Percentiles rank a stretch among this genome's conserved stretches.
phyloP scores from a whole-genome alignment of 1,284 basidiomycete genomes.

The Anthracocystis panici-leucophaei region DNA sequence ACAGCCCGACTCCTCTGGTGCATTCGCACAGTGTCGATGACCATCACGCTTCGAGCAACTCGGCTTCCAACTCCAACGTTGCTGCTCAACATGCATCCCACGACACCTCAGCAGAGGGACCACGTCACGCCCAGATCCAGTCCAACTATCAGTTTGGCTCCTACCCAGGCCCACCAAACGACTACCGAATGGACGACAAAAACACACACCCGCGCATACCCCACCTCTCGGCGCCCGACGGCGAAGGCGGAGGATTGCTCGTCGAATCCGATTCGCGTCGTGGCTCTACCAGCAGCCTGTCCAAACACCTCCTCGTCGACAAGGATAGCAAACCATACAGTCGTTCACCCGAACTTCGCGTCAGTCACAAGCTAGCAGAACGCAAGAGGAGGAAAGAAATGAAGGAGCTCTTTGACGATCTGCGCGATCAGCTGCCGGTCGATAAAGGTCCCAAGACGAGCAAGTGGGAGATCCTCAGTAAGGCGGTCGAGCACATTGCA shows the following conservation, averaged over 20 bases:
- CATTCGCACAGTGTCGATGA: constrained; percentile 37
- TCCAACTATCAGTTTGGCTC: constrained; percentile 54
- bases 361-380: constrained; percentile 68
- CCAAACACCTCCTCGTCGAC: constrained; percentile 40
- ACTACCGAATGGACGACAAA: constrained; percentile 43
- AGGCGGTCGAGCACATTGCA: constrained; percentile 53
- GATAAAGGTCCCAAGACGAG: constrained; percentile 66
- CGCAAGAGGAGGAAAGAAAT: constrained; percentile 68
- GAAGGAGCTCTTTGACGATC: constrained; percentile 69
- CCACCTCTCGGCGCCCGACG: constrained; percentile 48
- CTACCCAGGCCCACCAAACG: constrained; percentile 40
- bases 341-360: constrained; percentile 64
- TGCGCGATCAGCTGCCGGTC: constrained; percentile 64
- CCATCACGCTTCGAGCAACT: constrained; percentile 22
- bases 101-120: constrained; percentile 15
- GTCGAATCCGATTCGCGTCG: constrained; percentile 46
- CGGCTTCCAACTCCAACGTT: constrained; percentile 16
- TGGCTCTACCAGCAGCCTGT: constrained; percentile 26
- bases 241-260: constrained; percentile 39
- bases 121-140: constrained; percentile 36
- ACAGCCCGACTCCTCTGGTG: constrained; percentile 46
- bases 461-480: constrained; percentile 68
- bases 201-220: constrained; percentile 40
- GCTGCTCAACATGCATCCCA: constrained; percentile 20
- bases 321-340: constrained; percentile 66